phyloP scores from a whole-genome alignment of 495 filamentous ascomycete species.

The Talaromyces wortmannii region DNA sequence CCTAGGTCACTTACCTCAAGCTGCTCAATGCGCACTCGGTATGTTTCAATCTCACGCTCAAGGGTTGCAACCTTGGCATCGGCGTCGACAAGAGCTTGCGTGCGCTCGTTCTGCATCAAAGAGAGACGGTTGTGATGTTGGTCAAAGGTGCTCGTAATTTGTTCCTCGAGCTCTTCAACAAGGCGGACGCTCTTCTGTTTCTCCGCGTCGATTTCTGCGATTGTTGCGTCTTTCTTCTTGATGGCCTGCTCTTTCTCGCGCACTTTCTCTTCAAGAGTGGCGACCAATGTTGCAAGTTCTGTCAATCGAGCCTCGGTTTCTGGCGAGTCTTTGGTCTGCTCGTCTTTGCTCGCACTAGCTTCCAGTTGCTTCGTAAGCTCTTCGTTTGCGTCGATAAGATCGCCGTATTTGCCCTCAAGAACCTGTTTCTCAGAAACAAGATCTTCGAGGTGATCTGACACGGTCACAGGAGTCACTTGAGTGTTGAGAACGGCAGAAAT shows the following conservation, averaged over 20 bases:
- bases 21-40: conserved; percentile 42
- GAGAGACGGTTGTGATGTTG: conserved; percentile 85
- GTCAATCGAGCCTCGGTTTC: conserved; percentile 38
- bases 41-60: conserved; percentile 47
- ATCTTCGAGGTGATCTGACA: conserved; percentile 41
- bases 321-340: conserved; percentile 24
- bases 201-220: conserved; percentile 52
- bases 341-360: conserved; percentile 32
- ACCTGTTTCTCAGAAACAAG: conserved; percentile 36
- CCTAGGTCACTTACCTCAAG: conserved; percentile 29
- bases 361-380: conserved; percentile 50
- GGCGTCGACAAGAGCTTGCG: conserved; percentile 41
- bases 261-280: conserved; percentile 51
- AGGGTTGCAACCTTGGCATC: conserved; percentile 35
- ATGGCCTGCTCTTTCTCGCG: conserved; percentile 67
- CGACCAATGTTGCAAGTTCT: conserved; percentile 45
- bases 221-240: conserved; percentile 58
- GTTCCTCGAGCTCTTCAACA: conserved; percentile 94
- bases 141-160: conserved; percentile 90
- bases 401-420: conserved; percentile 37
- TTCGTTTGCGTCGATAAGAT: conserved; percentile 34
- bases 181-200: conserved; percentile 82
- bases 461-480: conserved; percentile 37
- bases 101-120: conserved; percentile 51
- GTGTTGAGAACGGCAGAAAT: conserved; percentile 44